Evolutionary conservation across 2,329 filamentous ascomycete genomes (phyloP), one percentile per base, ranked within the genome.

Genomic region (Aspergillus piperis): DNA sequence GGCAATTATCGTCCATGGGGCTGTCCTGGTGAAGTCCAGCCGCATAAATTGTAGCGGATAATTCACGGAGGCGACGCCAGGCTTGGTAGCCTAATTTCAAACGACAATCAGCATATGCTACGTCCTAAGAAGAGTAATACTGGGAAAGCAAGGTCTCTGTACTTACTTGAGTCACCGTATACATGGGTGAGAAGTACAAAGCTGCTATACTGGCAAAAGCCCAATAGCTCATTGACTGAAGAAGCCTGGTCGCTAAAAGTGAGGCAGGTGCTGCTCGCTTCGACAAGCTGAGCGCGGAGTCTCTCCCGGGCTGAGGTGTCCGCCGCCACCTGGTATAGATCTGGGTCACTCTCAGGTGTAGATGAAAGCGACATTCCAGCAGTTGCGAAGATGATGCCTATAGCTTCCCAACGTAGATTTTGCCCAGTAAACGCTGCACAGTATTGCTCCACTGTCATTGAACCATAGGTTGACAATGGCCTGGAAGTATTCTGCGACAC

Each of bases 31-130:
- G 81, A 25, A 82, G 75, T 5, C 81, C 81, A 5, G 81, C 73
- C 8, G 81, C 80, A 60, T 79, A 81, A 1, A 82, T 68, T 0
- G 80, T 81, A 39, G 76, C 76, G 3, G 77, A 75, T 6, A 83
- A 71, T 58, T 82, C 80, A 23, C 81, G 80, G 2, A 83, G 69
- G 36, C 74, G 75, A 49, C 79, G 74, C 81, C 81, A 83, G 3
- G 80, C 78, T 48, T 76, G 73, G 47, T 80, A 82, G 60, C 80
- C 81, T 80, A 56, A 21, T 30, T 44, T 30, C 5, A 27, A 23
- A 41, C 15, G 42, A 65, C 3, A 55, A 41, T 39, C 8, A 52
- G 17, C 23, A 27, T 8, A 59, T 30, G n/a, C 19, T 41, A 11
- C 8, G 2, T 13, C 15, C 2, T 1, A 50, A 17, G 4, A 6